Evolutionary conservation across 352 stramenopile genomes (phyloP).

Genomic region (Globisporangium yorkense): DNA sequence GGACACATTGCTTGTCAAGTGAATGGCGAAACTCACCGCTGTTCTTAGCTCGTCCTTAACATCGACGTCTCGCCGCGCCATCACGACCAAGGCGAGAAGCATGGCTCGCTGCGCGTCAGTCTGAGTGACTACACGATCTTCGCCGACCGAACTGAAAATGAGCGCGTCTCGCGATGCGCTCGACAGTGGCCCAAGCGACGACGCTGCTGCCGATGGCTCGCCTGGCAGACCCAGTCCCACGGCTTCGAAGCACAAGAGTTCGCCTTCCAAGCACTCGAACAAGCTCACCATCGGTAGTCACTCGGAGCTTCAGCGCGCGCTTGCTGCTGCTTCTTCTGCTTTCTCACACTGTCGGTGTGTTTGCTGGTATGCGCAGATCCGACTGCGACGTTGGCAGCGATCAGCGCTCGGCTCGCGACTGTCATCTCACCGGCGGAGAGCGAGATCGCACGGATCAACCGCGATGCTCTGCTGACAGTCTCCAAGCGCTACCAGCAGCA

Average conservation of each 20-base stretch:
- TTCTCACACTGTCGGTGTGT: neutral
- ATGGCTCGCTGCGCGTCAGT: too few species aligned
- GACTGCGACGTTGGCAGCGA: constrained; percentile 41
- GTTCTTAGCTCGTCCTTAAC: too few species aligned
- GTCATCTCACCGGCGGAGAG: constrained; percentile 53
- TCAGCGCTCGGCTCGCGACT: constrained; percentile 50
- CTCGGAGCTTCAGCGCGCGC: too few species aligned
- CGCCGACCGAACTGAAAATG: too few species aligned
- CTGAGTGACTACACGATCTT: too few species aligned
- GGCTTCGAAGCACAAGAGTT: constrained; percentile 3
- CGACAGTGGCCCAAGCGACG: too few species aligned
- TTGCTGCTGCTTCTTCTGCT: neutral
- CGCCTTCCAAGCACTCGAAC: constrained; percentile 22
- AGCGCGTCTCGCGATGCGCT: too few species aligned
- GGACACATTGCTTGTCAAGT: too few species aligned
- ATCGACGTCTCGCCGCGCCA: too few species aligned
- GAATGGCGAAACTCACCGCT: too few species aligned
- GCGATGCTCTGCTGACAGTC: constrained; percentile 27
- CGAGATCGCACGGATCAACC: constrained; percentile 69
- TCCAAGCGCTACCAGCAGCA: constrained; percentile 16
- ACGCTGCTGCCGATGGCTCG: neutral
- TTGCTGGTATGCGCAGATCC: constrained; percentile 18
- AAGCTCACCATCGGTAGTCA: constrained; percentile 34
- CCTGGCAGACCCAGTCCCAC: neutral
- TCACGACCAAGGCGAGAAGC: too few species aligned